These are phyloP conservation scores for Fusarium annulatum DNA, from an alignment of 2,329 filamentous ascomycete species.

Conservation along the genomic window DNA sequence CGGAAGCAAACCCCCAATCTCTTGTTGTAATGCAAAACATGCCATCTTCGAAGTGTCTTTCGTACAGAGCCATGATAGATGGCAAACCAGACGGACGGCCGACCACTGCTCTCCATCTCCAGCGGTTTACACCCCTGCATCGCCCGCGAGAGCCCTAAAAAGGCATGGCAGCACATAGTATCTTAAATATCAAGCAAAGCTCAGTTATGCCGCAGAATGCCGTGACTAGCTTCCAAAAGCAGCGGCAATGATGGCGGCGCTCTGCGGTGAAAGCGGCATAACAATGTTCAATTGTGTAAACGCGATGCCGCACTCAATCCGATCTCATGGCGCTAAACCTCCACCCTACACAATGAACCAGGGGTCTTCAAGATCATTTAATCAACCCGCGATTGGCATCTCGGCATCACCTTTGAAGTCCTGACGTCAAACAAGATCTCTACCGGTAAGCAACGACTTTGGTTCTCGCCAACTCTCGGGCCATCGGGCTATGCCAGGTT, in stretches of 20 bases:
- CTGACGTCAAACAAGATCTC: background rate
- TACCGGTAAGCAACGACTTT: background rate
- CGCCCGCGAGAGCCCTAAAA: background rate
- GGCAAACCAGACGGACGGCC: background rate
- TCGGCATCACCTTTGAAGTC: conserved; percentile 20
- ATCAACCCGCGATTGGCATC: conserved; percentile 1
- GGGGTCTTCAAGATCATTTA: conserved; percentile 3
- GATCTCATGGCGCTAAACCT: background rate
- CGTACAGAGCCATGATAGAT: background rate
- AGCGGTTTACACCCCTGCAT: conserved; percentile 11
- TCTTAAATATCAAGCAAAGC: conserved; percentile 17
- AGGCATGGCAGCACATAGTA: background rate
- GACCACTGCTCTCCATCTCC: background rate
- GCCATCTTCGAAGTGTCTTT: background rate
- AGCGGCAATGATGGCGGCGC: conserved; percentile 27
- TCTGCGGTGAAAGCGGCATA: conserved; percentile 19
- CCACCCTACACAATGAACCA: background rate
- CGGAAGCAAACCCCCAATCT: background rate
- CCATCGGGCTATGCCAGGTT: background rate
- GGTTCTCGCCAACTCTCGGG: background rate
- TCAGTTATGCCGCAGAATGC: conserved; percentile 25
- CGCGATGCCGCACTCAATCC: background rate
- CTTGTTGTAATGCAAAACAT: background rate
- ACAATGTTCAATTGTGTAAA: background rate
- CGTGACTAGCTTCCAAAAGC: background rate